Conservation (phyloP, 1,139 yeast species). For the Kluyveromyces marxianus region DNA sequence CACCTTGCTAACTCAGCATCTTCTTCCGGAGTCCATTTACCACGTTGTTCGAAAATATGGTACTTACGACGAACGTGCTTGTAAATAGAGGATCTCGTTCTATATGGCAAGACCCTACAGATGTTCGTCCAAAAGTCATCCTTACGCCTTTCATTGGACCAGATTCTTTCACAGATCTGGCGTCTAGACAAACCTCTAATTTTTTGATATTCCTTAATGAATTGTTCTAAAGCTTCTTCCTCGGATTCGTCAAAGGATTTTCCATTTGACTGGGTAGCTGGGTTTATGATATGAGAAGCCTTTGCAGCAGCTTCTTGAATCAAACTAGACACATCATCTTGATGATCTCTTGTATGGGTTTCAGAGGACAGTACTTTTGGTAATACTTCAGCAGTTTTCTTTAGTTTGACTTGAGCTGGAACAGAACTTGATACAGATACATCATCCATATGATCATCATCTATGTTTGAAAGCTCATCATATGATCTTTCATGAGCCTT, state of each 20-base stretch:
- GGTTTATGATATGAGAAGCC: slow-evolving; percentile 26
- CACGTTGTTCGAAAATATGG: slow-evolving; percentile 79
- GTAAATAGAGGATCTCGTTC: slow-evolving; percentile 83
- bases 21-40: slow-evolving; percentile 80
- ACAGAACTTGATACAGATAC: slow-evolving; percentile 8
- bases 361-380: slow-evolving; percentile 20
- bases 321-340: slow-evolving; percentile 20
- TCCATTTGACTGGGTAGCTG: slow-evolving; percentile 28
- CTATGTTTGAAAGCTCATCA: slow-evolving; percentile 8
- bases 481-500: slow-evolving; percentile 8
- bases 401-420: slow-evolving; percentile 4
- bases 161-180: slow-evolving; percentile 72
- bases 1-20: slow-evolving; percentile 59
- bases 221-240: slow-evolving; percentile 60
- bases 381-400: slow-evolving; percentile 16
- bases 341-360: slow-evolving; percentile 9
- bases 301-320: slow-evolving; percentile 28
- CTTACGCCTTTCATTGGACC: slow-evolving; percentile 78
- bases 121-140: slow-evolving; percentile 86
- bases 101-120: slow-evolving; percentile 67
- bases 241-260: slow-evolving; percentile 44
- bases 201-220: slow-evolving; percentile 59
- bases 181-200: slow-evolving; percentile 54
- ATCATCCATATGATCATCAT: slow-evolving; percentile 13
- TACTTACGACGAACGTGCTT: slow-evolving; percentile 87